A percentile compares a stretch with the other conserved stretches of the same genome.
Conservation (phyloP, 306 rosid genomes). For the Begonia peltatifolia region DNA sequence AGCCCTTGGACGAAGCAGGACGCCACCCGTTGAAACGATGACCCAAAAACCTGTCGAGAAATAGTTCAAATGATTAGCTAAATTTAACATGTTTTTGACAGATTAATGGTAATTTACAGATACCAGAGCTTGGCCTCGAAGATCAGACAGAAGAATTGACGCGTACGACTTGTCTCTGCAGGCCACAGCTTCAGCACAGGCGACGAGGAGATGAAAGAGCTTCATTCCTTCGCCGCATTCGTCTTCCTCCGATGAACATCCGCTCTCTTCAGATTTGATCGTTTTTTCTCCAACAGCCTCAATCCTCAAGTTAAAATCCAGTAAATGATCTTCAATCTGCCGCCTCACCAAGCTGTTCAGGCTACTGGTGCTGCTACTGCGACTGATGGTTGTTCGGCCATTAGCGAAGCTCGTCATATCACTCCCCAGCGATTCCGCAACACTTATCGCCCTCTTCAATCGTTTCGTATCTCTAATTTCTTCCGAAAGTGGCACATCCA, state of each 20-base stretch:
- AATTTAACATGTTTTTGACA: no score
- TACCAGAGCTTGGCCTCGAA: slow-evolving; percentile 38
- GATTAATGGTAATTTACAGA: no score
- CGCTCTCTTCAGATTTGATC: slow-evolving; percentile 13
- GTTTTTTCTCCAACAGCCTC: slow-evolving; percentile 49
- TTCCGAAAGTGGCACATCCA: slow-evolving; percentile 4
- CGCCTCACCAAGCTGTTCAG: slow-evolving; percentile 23
- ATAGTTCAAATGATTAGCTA: no score
- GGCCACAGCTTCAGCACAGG: slow-evolving; percentile 90
- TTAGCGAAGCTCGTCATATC: background rate
- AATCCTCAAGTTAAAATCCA: slow-evolving; percentile 43
- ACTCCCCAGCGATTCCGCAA: slow-evolving; percentile 10
- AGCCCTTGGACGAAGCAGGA: slow-evolving; percentile 81
- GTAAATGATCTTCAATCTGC: slow-evolving; percentile 56
- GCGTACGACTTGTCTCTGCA: slow-evolving; percentile 71
- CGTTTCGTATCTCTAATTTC: slow-evolving; percentile 36
- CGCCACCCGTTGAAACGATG: slow-evolving; percentile 74
- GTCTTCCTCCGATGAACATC: slow-evolving; percentile 23
- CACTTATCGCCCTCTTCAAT: slow-evolving; percentile 17
- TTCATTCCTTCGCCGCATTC: slow-evolving; percentile 64
- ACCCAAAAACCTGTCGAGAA: slow-evolving; percentile 33
- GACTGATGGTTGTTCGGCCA: background rate
- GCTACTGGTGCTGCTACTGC: slow-evolving; percentile 18
- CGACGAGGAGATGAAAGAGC: slow-evolving; percentile 70
- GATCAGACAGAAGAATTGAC: slow-evolving; percentile 43